Evolutionary conservation across 306 rosid species (phyloP), one percentile per base, ranked within the genome.

Genomic region (Alnus glutinosa): DNA sequence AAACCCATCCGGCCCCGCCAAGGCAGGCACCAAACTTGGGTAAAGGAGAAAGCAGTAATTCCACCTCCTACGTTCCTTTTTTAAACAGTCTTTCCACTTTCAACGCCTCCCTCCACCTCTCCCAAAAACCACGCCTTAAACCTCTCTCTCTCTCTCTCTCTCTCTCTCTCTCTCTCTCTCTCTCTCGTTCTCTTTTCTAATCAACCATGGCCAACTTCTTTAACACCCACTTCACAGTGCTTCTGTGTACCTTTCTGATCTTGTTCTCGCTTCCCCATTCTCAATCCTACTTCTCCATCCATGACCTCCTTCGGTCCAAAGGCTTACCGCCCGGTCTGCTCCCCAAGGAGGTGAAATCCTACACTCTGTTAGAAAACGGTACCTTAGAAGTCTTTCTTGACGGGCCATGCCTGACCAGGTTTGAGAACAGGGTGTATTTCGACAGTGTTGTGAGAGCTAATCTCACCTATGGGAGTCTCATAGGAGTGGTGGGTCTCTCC

Each of bases 241-340:
- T 83, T 36, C 16, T 81, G 4, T 64, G 58, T 36, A 36, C 74
- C 67, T 72, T 73, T 71, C 77, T 85, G 81, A 64, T 78, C 72
- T 68, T 68, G 19, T 76, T 47, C 64, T 82, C 73, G 12, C 68
- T 47, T 0, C 68, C 46, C 18, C 9, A 23, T 18, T 63, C 30
- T 82, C 90, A 81, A 83, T 76, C 85, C 75, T 76, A 30, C 1
- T 69, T 88, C 34, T 81, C 94, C 59, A 86, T 94, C 37, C 98
- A 92, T 9, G 93, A 89, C 46, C 97, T 94, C 14, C 93, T 94
- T 47, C 93, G 90, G 2, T 89, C 95, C 13, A 87, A 86, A 61
- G 98, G 98, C 23, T 59, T 91, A 5, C 98, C 98, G 18, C 90
- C 97, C 0, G 98, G 97, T 2, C 92, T 94, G 4, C 76, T 94